Evolutionary conservation across 352 stramenopile species (phyloP).

Genomic region (Phytophthora crassamura): DNA sequence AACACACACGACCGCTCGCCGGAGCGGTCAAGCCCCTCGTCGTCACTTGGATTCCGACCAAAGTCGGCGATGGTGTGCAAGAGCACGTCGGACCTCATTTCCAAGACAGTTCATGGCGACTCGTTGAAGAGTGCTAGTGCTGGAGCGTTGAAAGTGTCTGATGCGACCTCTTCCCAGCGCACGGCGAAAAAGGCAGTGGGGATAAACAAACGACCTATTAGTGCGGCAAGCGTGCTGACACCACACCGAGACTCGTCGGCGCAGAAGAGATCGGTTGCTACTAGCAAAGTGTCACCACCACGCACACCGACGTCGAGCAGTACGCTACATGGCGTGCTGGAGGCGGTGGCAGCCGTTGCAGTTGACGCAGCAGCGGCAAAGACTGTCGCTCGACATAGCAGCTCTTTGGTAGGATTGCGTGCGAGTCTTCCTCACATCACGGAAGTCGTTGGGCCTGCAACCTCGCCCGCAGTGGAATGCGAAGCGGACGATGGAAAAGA

Average conservation of each 20-base stretch:
- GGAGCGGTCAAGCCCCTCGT: neutral
- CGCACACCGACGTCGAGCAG: constrained; percentile 5
- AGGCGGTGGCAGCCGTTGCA: neutral
- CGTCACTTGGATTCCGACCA: constrained; percentile 32
- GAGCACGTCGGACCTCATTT: constrained; percentile 47
- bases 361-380: constrained; percentile 11
- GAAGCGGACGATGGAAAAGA: constrained; percentile 6
- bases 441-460: constrained; percentile 17
- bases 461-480: neutral
- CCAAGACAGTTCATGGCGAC: constrained; percentile 1
- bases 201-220: constrained; percentile 38
- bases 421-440: constrained; percentile 38
- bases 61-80: constrained; percentile 58
- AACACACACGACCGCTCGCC: constrained; percentile 16
- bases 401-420: constrained; percentile 16
- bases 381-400: constrained; percentile 18
- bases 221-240: constrained; percentile 36
- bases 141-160: neutral
- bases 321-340: constrained; percentile 10
- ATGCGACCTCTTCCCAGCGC: neutral
- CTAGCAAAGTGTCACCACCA: neutral
- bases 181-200: constrained; percentile 5
- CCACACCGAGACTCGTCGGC: constrained; percentile 16
- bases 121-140: neutral
- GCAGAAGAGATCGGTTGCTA: constrained; percentile 3